phyloP scores from a whole-genome alignment of 2,329 filamentous ascomycete genomes.

The Hymenoscyphus infarciens region DNA sequence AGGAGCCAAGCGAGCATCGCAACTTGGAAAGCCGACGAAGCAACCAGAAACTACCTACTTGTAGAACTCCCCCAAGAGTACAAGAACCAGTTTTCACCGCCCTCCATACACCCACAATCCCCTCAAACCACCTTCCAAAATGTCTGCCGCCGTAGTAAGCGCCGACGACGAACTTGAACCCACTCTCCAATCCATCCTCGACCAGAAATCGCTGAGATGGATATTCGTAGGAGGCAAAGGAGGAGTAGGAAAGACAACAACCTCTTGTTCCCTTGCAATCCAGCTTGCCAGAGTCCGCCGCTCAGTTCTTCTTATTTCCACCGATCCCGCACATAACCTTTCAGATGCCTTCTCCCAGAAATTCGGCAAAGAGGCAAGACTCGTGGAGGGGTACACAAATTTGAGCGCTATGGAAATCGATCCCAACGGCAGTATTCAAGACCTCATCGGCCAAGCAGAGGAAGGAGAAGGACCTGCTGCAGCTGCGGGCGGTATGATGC shows the following conservation, averaged over 20 bases:
- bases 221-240: conserved; percentile 99
- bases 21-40: conserved; percentile 12
- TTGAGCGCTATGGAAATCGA: conserved; percentile 99
- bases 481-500: conserved; percentile 91
- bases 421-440: conserved; percentile 95
- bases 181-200: conserved; percentile 87
- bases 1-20: conserved; percentile 2
- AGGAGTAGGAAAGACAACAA: conserved; percentile 98
- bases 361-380: conserved; percentile 95
- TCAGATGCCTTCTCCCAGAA: conserved; percentile 98
- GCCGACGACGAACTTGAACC: conserved; percentile 79
- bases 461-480: conserved; percentile 70
- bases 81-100: background rate
- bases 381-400: conserved; percentile 88
- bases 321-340: conserved; percentile 96
- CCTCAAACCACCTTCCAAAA: conserved; percentile 12
- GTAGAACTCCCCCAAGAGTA: background rate
- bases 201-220: conserved; percentile 94
- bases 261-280: conserved; percentile 95
- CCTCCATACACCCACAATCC: background rate
- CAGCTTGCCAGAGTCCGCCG: conserved; percentile 94
- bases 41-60: conserved; percentile 3
- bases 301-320: conserved; percentile 95
- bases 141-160: conserved; percentile 46
- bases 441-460: conserved; percentile 74